Evolutionary conservation across 164 flowering plant genomes (phyloP), one percentile per base, ranked within the genome.

Genomic region (Dillenia suffruticosa): DNA sequence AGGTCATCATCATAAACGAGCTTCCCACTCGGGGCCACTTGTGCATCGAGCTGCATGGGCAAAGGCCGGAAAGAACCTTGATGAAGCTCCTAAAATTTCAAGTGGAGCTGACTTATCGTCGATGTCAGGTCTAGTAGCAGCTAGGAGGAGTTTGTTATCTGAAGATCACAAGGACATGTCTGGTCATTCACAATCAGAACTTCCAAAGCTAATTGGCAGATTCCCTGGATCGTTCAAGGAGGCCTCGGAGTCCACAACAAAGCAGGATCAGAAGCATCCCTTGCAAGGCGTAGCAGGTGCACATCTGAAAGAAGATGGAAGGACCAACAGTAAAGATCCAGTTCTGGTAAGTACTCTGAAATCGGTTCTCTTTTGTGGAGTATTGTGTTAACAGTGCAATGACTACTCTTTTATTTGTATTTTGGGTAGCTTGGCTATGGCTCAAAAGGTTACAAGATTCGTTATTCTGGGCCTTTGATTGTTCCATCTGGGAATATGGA

Each of bases 11-110:
- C 83, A 76, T 68, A 89, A 88, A 65, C 82, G 91, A 71, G 89
- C 83, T 70, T 94, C 99, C 47, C 96, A 91, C 74, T 94, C 99
- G 43, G 99, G 99, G 46, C 99, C 97, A 19, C 67, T 94, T 67
- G 80, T 80, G 71, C 81, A 86, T 51, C 86, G 84, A 12, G 78
- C 89, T 57, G 85, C 93, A 15, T 84, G 95, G 96, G 75, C 89
- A 46, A 94, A 86, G 75, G 67, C 79, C 62, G 79, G 72, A 24
- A 86, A 75, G 72, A 80, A 72, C 63, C 69, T 64, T 14, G 91
- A 86, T 64, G 96, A 87, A 71, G 78, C 85, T 71, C 78, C 89
- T 49, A 92, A 87, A 74, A 56, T 74, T 68, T 80, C 87, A 24
- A 65, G 67, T 17, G 92, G 83, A 45, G 82, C 84, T 15, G 94